These are phyloP conservation scores for Aureobasidium vineae DNA, from an alignment of 2,329 filamentous ascomycete species.

Conservation along the genomic window DNA sequence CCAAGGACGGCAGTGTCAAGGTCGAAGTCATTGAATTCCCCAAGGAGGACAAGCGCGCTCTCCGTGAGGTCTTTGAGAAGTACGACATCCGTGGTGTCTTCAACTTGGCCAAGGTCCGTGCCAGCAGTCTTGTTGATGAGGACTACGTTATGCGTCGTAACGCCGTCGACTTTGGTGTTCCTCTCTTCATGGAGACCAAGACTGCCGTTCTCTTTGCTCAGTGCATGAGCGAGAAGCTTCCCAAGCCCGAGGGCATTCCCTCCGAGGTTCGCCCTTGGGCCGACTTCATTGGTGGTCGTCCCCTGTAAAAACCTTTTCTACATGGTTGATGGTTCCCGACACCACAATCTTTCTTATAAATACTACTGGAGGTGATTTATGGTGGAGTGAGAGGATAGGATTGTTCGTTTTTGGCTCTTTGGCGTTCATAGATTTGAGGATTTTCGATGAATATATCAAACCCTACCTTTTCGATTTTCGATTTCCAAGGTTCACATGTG, in stretches of 20 bases:
- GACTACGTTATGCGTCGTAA: conserved; percentile 99
- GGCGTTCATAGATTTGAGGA: conserved; percentile 1
- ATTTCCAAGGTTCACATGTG: neutral
- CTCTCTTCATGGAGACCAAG: conserved; percentile 98
- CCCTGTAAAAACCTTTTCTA: conserved; percentile 11
- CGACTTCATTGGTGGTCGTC: conserved; percentile 71
- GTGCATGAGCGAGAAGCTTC: conserved; percentile 96
- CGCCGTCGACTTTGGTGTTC: conserved; percentile 96
- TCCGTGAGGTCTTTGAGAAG: conserved; percentile 94
- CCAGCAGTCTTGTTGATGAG: conserved; percentile 80
- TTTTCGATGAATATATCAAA: neutral
- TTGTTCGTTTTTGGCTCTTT: neutral
- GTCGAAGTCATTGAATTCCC: conserved; percentile 97
- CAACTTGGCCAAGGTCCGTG: conserved; percentile 83
- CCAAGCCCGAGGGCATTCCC: conserved; percentile 82
- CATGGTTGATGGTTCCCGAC: neutral
- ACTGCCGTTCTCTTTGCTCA: conserved; percentile 94
- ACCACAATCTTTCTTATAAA: neutral
- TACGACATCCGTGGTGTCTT: conserved; percentile 95
- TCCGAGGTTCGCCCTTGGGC: conserved; percentile 92
- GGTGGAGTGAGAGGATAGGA: conserved; percentile 10
- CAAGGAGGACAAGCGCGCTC: conserved; percentile 89
- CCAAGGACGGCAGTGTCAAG: conserved; percentile 61
- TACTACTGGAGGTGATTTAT: neutral
- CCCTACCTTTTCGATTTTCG: neutral